A percentile compares a stretch with the other conserved stretches of the same genome.
Conservation (phyloP, 2,329 filamentous ascomycete genomes). For the Ramularia collo-cygni region DNA sequence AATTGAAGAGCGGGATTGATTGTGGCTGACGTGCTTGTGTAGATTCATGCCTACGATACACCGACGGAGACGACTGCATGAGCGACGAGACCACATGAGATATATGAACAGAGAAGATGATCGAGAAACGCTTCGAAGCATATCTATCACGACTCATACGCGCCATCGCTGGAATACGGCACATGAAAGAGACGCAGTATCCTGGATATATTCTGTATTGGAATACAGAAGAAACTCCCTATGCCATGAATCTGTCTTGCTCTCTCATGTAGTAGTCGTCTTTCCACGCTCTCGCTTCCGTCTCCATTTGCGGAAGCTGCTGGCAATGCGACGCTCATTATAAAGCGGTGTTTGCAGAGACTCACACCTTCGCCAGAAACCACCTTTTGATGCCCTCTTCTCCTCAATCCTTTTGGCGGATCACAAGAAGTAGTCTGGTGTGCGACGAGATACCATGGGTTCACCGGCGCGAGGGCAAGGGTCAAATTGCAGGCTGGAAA, state of each 20-base stretch:
- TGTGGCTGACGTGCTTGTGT: background rate
- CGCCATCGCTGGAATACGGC: background rate
- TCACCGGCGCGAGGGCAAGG: constrained; percentile 95
- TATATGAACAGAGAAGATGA: background rate
- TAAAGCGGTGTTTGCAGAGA: constrained; percentile 1
- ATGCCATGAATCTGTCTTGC: background rate
- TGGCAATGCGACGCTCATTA: constrained; percentile 2
- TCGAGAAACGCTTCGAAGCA: too few relatives aligned
- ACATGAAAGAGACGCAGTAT: background rate
- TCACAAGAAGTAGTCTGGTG: constrained; percentile 98
- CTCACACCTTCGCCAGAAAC: background rate
- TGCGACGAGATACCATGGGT: constrained; percentile 93
- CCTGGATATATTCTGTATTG: too few relatives aligned
- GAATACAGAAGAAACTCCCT: background rate
- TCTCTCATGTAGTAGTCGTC: background rate
- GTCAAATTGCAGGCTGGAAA: constrained; percentile 87
- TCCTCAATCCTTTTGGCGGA: constrained; percentile 2
- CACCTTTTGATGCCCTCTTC: background rate
- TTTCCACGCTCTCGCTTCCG: background rate
- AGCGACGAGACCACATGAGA: background rate
- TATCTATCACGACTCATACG: background rate
- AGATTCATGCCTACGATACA: constrained; percentile 13
- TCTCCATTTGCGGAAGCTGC: background rate
- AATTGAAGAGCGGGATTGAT: background rate
- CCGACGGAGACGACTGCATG: background rate